These are phyloP conservation scores for Beauveria brongniartii DNA, from an alignment of 2,329 filamentous ascomycete species.

Conservation along the genomic window DNA sequence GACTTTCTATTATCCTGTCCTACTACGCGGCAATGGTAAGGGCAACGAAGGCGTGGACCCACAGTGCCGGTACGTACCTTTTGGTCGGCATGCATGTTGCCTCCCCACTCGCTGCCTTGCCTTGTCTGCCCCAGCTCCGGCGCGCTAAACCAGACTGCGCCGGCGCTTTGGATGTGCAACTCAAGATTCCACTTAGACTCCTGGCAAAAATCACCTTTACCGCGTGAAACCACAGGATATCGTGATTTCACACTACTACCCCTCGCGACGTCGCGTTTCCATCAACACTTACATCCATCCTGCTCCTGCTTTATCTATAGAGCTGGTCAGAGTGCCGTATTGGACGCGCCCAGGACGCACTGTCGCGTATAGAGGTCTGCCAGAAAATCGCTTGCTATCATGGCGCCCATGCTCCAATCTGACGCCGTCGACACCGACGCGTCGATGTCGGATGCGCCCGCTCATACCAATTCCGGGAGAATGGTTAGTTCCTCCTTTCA, in stretches of 20 bases:
- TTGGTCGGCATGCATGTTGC: conserved; percentile 15
- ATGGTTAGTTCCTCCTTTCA: conserved; percentile 35
- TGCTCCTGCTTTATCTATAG: neutral
- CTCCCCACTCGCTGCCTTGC: conserved; percentile 13
- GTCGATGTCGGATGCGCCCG: conserved; percentile 55
- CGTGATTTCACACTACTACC: neutral
- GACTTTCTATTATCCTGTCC: conserved; percentile 1
- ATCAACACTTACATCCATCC: neutral
- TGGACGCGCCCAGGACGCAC: conserved; percentile 37
- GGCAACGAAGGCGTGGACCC: no score
- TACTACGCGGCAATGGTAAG: no score
- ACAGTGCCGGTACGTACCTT: neutral
- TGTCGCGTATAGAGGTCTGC: conserved; percentile 47
- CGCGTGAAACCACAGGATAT: neutral
- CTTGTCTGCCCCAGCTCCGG: neutral
- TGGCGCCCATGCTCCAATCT: conserved; percentile 48
- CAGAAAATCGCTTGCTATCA: conserved; percentile 26
- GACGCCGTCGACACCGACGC: conserved; percentile 50
- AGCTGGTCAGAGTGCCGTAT: conserved; percentile 13
- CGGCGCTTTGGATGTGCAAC: conserved; percentile 25
- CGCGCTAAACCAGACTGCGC: conserved; percentile 26
- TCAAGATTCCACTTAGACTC: conserved; percentile 25
- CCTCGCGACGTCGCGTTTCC: conserved; percentile 2
- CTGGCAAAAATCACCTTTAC: conserved; percentile 2
- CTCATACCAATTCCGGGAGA: conserved; percentile 35